phyloP scores from a whole-genome alignment of 768 basidiomycete genomes.

The Punctularia strigosozonata region DNA sequence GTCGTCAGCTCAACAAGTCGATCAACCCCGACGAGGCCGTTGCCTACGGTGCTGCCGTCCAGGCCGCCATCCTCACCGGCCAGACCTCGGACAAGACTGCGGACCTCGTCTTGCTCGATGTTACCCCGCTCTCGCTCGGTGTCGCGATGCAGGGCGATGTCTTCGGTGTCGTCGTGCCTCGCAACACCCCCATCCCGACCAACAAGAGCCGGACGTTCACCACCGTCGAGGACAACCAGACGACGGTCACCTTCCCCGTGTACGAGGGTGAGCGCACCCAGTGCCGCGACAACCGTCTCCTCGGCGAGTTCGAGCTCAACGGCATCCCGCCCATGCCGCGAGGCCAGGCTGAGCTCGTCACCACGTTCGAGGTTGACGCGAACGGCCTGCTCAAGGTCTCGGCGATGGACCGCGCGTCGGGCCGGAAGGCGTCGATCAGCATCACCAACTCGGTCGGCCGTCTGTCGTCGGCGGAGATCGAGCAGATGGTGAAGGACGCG shows the following conservation, averaged over 20 bases:
- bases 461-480: constrained; percentile 93
- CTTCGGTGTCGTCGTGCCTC: constrained; percentile 98
- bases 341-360: constrained; percentile 98
- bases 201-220: constrained; percentile 99
- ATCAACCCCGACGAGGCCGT: constrained; percentile 99
- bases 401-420: constrained; percentile 95
- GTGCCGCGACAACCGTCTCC: constrained; percentile 97
- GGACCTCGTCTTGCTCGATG: constrained; percentile 96
- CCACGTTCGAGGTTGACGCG: constrained; percentile 98
- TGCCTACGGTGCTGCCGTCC: constrained; percentile 98
- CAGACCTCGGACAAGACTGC: constrained; percentile 99
- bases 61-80: constrained; percentile 96
- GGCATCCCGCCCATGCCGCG: constrained; percentile 99
- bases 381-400: constrained; percentile 99
- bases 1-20: constrained; percentile 97
- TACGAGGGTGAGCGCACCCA: constrained; percentile 99
- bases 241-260: constrained; percentile 99
- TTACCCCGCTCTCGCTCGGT: constrained; percentile 96
- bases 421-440: constrained; percentile 97
- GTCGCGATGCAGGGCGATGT: constrained; percentile 99
- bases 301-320: constrained; percentile 98
- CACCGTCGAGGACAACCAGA: constrained; percentile 99
- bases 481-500: constrained; percentile 99
- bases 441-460: constrained; percentile 99
- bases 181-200: constrained; percentile 98